phyloP scores from a whole-genome alignment of 805 yeast genomes.

The Ogataea trehaloabstinens region DNA sequence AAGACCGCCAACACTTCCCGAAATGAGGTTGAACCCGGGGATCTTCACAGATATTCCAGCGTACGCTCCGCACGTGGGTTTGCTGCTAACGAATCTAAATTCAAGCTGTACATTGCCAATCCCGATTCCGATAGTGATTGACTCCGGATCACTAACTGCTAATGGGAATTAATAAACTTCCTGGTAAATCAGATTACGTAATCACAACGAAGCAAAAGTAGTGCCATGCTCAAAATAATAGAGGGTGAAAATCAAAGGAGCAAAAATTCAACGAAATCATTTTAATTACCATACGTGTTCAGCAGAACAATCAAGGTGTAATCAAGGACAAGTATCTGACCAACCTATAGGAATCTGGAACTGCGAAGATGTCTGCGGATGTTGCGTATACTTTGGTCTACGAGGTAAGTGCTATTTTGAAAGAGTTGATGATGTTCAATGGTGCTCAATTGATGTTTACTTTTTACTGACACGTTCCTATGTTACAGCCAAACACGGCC shows the following conservation, averaged over 20 bases:
- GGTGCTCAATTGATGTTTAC: neutral
- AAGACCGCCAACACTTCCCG: constrained; percentile 3
- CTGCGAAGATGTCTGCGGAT: constrained; percentile 25
- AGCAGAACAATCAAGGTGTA: constrained; percentile 5
- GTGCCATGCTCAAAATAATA: neutral
- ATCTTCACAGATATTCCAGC: constrained; percentile 34
- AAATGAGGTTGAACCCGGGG: constrained; percentile 12
- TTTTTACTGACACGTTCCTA: constrained; percentile 1
- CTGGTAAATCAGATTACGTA: constrained; percentile 4
- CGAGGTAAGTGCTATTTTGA: constrained; percentile 40
- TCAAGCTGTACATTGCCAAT: constrained; percentile 54
- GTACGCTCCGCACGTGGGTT: constrained; percentile 29
- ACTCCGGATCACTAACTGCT: too few relatives aligned
- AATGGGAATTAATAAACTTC: constrained; percentile 3
- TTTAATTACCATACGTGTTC: constrained; percentile 21
- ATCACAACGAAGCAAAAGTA: too few relatives aligned
- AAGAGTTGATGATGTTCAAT: neutral
- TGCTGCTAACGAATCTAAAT: constrained; percentile 35
- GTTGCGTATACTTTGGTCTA: constrained; percentile 75
- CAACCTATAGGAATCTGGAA: constrained; percentile 1
- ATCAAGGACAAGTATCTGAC: too few relatives aligned
- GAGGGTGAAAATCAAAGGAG: neutral
- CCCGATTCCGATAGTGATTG: constrained; percentile 50
- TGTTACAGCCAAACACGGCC: constrained; percentile 53
- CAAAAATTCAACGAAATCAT: neutral